Evolutionary conservation across 768 basidiomycete genomes (phyloP).

Genomic region (Multifurca ochricompacta): DNA sequence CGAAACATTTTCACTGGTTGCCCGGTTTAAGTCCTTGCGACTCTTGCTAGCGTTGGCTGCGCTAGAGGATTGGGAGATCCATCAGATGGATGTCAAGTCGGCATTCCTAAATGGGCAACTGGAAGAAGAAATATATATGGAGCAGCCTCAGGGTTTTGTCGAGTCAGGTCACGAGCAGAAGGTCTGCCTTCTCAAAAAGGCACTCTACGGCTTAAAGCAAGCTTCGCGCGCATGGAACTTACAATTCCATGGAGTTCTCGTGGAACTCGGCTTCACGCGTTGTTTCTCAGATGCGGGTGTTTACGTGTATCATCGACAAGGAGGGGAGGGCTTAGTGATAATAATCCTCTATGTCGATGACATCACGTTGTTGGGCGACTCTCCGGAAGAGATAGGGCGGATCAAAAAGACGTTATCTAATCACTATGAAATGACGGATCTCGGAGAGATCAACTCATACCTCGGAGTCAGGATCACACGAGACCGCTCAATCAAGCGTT

Average conservation of each 20-base stretch:
- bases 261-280: neutral
- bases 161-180: neutral
- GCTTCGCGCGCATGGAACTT: too few relatives aligned
- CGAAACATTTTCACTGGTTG: constrained; percentile 26
- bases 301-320: neutral
- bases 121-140: constrained; percentile 26
- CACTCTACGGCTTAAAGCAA: neutral
- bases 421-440: too few relatives aligned
- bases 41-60: constrained; percentile 24
- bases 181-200: neutral
- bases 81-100: too few relatives aligned
- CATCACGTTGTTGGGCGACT: too few relatives aligned
- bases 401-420: too few relatives aligned
- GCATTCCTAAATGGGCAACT: constrained; percentile 27
- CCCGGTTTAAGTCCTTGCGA: neutral
- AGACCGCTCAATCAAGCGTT: too few relatives aligned
- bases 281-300: neutral
- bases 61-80: constrained; percentile 21
- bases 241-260: too few relatives aligned
- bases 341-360: too few relatives aligned
- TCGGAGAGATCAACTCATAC: too few relatives aligned
- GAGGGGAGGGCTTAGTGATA: neutral
- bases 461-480: too few relatives aligned
- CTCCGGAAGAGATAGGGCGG: too few relatives aligned
- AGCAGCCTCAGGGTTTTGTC: constrained; percentile 22